Evolutionary conservation across 495 filamentous ascomycete genomes (phyloP), one percentile per base, ranked within the genome.

Genomic region (Saxophila tyrrhenica): DNA sequence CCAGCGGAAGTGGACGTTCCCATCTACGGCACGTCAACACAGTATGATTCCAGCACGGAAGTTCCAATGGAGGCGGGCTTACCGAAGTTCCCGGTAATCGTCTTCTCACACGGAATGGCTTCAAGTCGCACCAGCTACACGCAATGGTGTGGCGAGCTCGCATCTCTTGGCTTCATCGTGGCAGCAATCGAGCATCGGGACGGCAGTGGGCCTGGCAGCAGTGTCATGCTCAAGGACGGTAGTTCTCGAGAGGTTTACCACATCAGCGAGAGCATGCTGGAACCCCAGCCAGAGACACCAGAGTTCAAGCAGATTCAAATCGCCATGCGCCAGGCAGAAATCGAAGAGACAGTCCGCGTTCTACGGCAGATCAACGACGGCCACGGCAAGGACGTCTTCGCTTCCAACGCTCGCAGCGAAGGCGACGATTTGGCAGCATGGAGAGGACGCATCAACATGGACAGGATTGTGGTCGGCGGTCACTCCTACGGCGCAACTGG

Each of bases 101-200:
- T 80, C 39, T 78, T 80, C 58, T 75, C 72, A 2, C 77, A 78
- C 52, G 77, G 76, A 35, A 77, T 74, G 58, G 75, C 72, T 5
- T 71, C 70, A 1, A 72, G 70, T 23, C 64, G 72, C 25, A 78
- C 73, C 15, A 69, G 72, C 50, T 79, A 79, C 60, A 72, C 74
- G 17, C 70, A 77, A 48, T 78, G 70, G 53, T 71, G 73, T 20
- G 76, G 74, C 45, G 76, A 78, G 56, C 66, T 79, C 1, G 76
- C 76, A 17, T 72, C 72, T 15, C 68, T 75, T 3, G 76, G 76
- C 1, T 73, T 70, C 38, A 62, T 79, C 7, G 73, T 78, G 2
- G 76, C 68, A 21, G 68, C 74, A 44, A 59, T 79, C 8, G 75
- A 79, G 62, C 76, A 79, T 52, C 59, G 76, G 46, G 76, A 79